Conservation (phyloP, 495 filamentous ascomycete species). For the Tetracladium setigerum region DNA sequence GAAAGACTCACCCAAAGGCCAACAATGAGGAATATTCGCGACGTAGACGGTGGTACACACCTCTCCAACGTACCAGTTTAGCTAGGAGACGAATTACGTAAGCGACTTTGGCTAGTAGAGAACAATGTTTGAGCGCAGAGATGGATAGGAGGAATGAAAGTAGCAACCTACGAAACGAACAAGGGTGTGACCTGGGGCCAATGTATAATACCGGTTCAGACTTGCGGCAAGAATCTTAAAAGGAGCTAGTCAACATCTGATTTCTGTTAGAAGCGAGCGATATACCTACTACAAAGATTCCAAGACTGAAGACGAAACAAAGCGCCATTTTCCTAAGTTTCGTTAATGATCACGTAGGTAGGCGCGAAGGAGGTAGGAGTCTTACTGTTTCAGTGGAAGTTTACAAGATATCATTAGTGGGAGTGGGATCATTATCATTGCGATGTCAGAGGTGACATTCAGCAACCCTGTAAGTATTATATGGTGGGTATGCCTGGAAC, state of each 20-base stretch:
- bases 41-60: constrained; percentile 22
- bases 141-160: too few species aligned
- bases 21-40: constrained; percentile 26
- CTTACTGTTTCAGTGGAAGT: constrained; percentile 18
- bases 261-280: constrained; percentile 11
- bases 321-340: constrained; percentile 11
- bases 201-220: constrained; percentile 17
- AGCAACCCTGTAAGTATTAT: constrained; percentile 38
- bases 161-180: constrained; percentile 14
- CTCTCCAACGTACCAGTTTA: constrained; percentile 28
- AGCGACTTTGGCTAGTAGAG: too few species aligned
- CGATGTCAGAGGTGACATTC: constrained; percentile 27
- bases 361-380: too few species aligned
- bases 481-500: constrained; percentile 43
- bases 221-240: constrained; percentile 19
- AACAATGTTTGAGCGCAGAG: too few species aligned
- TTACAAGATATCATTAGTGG: constrained; percentile 19
- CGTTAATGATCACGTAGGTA: neutral
- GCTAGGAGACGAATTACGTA: too few species aligned
- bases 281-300: constrained; percentile 24
- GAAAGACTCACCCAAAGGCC: constrained; percentile 6
- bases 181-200: constrained; percentile 29
- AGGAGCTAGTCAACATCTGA: neutral
- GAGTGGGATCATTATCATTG: constrained; percentile 26
- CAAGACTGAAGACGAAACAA: constrained; percentile 14